Evolutionary conservation across 129 eudicot species (phyloP).

Genomic region (Chrysanthemum makinoi): DNA sequence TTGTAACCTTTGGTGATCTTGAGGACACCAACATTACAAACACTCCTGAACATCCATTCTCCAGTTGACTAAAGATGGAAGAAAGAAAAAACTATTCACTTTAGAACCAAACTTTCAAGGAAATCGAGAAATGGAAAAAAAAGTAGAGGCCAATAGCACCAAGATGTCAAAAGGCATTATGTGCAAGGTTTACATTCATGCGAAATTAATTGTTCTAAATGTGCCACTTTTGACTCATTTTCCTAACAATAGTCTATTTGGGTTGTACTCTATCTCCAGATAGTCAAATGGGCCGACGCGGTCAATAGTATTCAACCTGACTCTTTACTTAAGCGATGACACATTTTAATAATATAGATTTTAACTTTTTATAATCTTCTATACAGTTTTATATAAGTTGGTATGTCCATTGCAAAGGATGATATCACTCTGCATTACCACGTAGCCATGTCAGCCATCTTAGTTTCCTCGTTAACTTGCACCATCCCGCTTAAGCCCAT

Average conservation of each 20-base stretch:
- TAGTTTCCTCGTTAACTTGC: constrained; percentile 75
- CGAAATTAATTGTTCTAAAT: no score
- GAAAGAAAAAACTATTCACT: constrained; percentile 1
- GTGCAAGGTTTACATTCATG: no score
- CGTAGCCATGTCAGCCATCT: constrained; percentile 75
- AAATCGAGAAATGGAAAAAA: constrained; percentile 7
- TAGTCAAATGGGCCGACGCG: no score
- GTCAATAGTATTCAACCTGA: no score
- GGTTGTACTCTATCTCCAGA: no score
- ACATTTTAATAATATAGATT: no score
- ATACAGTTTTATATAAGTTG: neutral
- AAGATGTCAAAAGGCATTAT: no score
- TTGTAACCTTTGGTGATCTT: constrained; percentile 24
- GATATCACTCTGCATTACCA: constrained; percentile 38
- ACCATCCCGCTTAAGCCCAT: constrained; percentile 83
- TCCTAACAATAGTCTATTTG: no score
- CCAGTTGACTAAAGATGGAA: constrained; percentile 32
- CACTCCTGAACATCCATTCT: constrained; percentile 43
- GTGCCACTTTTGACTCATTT: no score
- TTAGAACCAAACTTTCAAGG: constrained; percentile 2
- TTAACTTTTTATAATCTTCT: no score
- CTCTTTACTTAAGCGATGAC: no score
- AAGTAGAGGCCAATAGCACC: neutral
- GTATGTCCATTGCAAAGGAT: neutral
- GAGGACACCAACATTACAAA: constrained; percentile 43